phyloP scores from a whole-genome alignment of 2,329 filamentous ascomycete genomes.

The Corinectria fuckeliana region DNA sequence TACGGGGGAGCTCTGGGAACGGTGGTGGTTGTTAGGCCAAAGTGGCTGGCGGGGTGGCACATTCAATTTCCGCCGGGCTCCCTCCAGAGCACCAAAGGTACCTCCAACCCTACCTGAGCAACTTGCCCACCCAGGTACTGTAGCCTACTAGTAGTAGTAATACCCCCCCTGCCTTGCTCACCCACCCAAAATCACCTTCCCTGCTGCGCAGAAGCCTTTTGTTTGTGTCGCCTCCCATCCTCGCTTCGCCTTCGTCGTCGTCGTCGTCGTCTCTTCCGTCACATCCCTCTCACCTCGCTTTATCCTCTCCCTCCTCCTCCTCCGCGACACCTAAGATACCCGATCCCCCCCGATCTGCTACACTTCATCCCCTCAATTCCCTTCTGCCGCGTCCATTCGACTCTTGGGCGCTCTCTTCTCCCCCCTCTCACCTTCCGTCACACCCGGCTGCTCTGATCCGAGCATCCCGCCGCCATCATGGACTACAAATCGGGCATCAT shows the following conservation, averaged over 20 bases:
- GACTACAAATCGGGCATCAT: conserved; percentile 53
- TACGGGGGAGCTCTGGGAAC: not conserved
- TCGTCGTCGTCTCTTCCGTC: not conserved
- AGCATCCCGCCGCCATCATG: conserved; percentile 29
- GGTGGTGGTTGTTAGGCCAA: not conserved
- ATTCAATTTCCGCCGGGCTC: not conserved
- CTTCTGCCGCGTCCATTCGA: not conserved
- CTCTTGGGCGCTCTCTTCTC: conserved; percentile 4
- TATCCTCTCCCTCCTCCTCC: conserved; percentile 2
- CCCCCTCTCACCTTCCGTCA: conserved; percentile 12
- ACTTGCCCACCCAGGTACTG: not conserved
- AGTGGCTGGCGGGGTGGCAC: not conserved
- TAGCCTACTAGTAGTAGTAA: too few relatives aligned
- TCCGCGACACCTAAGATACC: conserved; percentile 15
- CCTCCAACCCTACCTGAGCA: not conserved
- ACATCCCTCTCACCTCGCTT: not conserved
- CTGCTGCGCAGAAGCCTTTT: conserved; percentile 6
- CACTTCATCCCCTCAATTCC: conserved; percentile 9
- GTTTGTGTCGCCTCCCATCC: conserved; percentile 8
- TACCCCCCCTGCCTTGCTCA: not conserved
- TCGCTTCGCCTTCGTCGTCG: not conserved
- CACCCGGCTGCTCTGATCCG: conserved; percentile 17
- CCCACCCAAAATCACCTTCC: conserved; percentile 9
- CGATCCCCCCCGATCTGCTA: not conserved
- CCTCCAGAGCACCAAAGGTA: not conserved